Evolutionary conservation across 2,329 filamentous ascomycete genomes (phyloP), one percentile per base, ranked within the genome.

Genomic region (Stagonosporopsis tanaceti): DNA sequence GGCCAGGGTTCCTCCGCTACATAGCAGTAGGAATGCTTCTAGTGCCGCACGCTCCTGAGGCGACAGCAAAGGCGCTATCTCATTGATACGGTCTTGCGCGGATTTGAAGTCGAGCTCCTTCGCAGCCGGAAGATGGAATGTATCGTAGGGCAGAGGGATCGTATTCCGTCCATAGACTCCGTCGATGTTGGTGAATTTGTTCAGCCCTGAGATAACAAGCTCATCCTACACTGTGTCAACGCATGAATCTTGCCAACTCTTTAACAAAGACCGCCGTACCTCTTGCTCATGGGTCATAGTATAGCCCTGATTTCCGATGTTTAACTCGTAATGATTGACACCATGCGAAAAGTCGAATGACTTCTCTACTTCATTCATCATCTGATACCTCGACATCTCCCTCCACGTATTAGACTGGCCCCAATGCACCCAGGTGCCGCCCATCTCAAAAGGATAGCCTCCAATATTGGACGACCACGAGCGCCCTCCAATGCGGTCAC

Each of bases 101-200:
- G 79, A 81, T 2, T 54, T 22, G 2, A 34, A 57, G 40, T 66
- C 61, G 8, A 63, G 56, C 6, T 45, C 47, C 6, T 41, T 54
- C 9, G 64, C 53, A 3, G 35, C 30, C 5, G 61, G 47, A 9
- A 52, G 32, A 35, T 60, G 56, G 27, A 28, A 73, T 60, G 51
- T 76, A 17, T 60, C 70, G 61, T 81, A 77, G 0, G 80, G 77
- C 17, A 77, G 78, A 1, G 80, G 77, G 14, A 82, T 73, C 15
- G 77, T 68, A 1, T 64, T 72, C 17, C 74, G 68, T 4, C 77
- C 79, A 47, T 67, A 64, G 4, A 62, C 61, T 0, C 80, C 80
- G 53, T 83, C 81, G 3, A 83, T 73, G 38, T 83, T 79, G 37
- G 80, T 75, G 15, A 83, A 76, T 22, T 82, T 82, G 6, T 71